Evolutionary conservation across 192 early-diverging fungal species (phyloP), one percentile per base, ranked within the genome.

Genomic region (Coemansia umbellata): DNA sequence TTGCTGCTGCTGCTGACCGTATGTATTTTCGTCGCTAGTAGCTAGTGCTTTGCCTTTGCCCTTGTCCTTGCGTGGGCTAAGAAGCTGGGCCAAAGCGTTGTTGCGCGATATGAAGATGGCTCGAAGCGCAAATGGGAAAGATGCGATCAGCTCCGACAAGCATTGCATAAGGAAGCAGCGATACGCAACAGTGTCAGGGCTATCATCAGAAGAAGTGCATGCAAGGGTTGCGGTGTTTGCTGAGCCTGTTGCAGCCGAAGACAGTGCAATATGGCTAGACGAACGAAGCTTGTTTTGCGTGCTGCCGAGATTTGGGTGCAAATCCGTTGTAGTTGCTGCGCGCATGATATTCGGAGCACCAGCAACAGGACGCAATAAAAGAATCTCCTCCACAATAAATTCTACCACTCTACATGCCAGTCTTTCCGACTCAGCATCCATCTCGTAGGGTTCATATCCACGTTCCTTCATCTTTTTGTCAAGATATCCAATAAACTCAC

Each of bases 81-180:
- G 52, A 26, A 64, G 11, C 31, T 30, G 50, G 15, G 24, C n/a
- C 8, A 27, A 36, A 32, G 28, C 63, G n/a, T 24, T 40, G 45
- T 10, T 66, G 30, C 74, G 74, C 8, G 63, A 39, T 9, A 59
- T 62, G 50, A 80, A 66, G 13, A 80, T 51, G 1, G 60, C 63
- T 2, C 37, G 47, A 17, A 76, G 55, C 7, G 62, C 49, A 21
- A 86, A 80, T 19, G 88, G 81, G 67, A 93, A 99, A 3, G 88
- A 89, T 2, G 84, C 81, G n/a, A 93, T 68, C 5, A 99, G 77
- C 63, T 99, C 96, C 4, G 89, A 80, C 21, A 97, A 67, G 40
- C 84, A 84, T 59, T 94, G 92, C 54, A 99, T 65, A 44, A 97
- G 55, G 77, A 91, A 95, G 50, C 87, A 80, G 32, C 88, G 81